Evolutionary conservation across 1,284 basidiomycete species (phyloP), one percentile per base, ranked within the genome.

Genomic region (Serendipita sp.): DNA sequence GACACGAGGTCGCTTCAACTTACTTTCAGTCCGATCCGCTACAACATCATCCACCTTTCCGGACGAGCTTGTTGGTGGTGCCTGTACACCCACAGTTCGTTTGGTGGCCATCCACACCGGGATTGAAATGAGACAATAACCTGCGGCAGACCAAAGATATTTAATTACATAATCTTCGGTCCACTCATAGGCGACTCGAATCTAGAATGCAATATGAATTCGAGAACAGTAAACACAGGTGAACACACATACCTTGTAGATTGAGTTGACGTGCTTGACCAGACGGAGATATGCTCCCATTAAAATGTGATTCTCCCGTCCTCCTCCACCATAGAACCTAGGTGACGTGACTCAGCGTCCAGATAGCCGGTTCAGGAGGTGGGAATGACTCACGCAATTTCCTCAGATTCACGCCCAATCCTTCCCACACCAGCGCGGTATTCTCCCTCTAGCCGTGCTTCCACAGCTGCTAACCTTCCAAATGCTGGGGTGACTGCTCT

Each of bases 151-250:
- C 92, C 93, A 95, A 8, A 91, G 76, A 71, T 95, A 95, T 72
- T 95, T 94, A 77, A 94, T 92, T 6, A 95, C 87, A 67, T 91
- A 91, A 75, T 95, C 92, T 70, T 94, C 91, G 0, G 89, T 94
- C 91, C 86, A 89, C 68, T 90, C 87, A 69, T 91, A 91, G 0
- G 84, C 84, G 61, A 91, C 88, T 29, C 88, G 83, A 60, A 88
- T 87, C 85, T 86, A 17, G 15, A 26, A 34, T 58, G 47, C 35
- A 47, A 12, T 26, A n/a, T n/a, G 34, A 58, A 30, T 58, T 26
- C 64, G 63, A 17, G 15, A 34, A 60, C 22, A 38, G 49, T 42
- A 10, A 60, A 17, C 4, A 47, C 38, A 41, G 6, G 55, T 35
- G 42, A 8, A 69, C 61, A 29, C 29, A 68, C 74, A 47, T 53